Evolutionary conservation across 441 rosid species (phyloP).

Genomic region (Gossypium aridum): DNA sequence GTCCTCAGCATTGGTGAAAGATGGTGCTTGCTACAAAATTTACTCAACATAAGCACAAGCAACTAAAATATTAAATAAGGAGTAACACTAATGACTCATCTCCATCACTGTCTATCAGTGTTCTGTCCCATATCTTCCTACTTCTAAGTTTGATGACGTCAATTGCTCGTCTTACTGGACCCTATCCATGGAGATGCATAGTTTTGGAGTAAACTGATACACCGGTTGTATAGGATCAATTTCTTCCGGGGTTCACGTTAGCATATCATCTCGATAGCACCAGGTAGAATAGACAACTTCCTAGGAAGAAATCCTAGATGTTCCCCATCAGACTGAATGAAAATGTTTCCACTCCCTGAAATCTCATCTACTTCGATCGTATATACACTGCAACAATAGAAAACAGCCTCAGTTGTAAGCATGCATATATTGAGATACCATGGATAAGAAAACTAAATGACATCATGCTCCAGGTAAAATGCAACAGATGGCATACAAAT

Average conservation of each 20-base stretch:
- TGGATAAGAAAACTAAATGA: neutral
- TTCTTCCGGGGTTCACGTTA: conserved; percentile 21
- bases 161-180: neutral
- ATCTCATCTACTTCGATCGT: conserved; percentile 77
- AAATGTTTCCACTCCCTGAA: conserved; percentile 48
- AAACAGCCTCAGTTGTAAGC: neutral
- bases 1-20: neutral
- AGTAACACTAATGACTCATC: neutral
- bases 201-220: neutral
- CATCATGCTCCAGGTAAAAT: neutral
- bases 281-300: conserved; percentile 64
- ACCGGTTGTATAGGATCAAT: neutral
- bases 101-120: neutral
- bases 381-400: conserved; percentile 41
- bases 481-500: neutral
- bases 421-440: neutral
- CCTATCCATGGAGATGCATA: neutral
- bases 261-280: conserved; percentile 67
- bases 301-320: conserved; percentile 82
- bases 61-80: neutral
- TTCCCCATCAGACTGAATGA: conserved; percentile 95
- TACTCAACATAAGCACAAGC: neutral
- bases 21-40: neutral
- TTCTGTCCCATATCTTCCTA: neutral
- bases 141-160: neutral